Conservation (phyloP, 2,329 filamentous ascomycete genomes). For the Botrytis squamosa region DNA sequence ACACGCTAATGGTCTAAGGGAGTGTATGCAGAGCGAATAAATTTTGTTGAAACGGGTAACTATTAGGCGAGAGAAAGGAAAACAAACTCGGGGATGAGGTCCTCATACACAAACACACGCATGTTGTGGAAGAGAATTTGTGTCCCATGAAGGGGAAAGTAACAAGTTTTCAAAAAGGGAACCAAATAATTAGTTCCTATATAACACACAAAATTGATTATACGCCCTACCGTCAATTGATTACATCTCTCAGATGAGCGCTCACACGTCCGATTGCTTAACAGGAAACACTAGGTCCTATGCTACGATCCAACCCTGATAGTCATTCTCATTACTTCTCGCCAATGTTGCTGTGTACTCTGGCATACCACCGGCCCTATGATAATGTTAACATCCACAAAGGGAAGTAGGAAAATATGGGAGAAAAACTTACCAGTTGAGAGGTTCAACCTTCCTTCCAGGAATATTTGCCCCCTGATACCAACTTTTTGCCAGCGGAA, state of each 20-base stretch:
- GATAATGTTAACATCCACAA: neutral
- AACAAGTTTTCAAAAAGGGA: neutral
- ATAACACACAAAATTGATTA: neutral
- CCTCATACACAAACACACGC: neutral
- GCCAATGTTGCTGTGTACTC: constrained; percentile 18
- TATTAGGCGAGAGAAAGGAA: neutral
- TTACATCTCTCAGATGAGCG: neutral
- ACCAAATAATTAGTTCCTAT: neutral
- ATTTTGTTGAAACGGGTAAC: neutral
- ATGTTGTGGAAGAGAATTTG: neutral
- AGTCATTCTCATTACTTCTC: constrained; percentile 21
- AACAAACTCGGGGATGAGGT: neutral
- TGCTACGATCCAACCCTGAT: constrained; percentile 19
- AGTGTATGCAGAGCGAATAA: neutral
- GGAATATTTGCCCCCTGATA: constrained; percentile 46
- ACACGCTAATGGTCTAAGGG: neutral
- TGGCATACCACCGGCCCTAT: constrained; percentile 17
- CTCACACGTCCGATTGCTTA: neutral
- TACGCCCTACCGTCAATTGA: neutral
- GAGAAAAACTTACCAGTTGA: constrained; percentile 35
- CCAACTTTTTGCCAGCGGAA: constrained; percentile 41
- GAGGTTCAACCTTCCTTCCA: constrained; percentile 41
- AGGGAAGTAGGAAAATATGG: neutral
- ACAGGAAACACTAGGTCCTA: neutral
- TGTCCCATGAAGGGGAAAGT: neutral